Evolutionary conservation across 2,329 filamentous ascomycete genomes (phyloP).

Genomic region (Arthrinium puccinioides): DNA sequence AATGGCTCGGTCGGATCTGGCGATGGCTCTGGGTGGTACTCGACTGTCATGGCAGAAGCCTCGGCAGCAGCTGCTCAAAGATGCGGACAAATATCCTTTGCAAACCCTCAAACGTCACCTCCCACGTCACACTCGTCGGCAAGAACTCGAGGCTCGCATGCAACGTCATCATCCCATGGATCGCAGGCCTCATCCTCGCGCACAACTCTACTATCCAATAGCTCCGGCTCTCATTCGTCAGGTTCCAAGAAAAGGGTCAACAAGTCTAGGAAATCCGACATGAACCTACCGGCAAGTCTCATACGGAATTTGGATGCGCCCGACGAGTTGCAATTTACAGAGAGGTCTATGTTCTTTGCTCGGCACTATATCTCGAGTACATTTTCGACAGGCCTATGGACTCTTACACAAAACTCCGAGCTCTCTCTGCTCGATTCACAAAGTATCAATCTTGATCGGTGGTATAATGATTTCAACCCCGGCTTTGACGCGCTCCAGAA

Average conservation of each 20-base stretch:
- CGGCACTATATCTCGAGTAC: conserved; percentile 7
- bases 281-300: background rate
- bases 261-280: background rate
- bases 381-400: conserved; percentile 4
- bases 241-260: background rate
- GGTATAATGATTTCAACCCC: conserved; percentile 8
- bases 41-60: no score
- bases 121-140: no score
- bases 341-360: conserved; percentile 7
- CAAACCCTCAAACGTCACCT: no score
- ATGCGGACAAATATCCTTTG: no score
- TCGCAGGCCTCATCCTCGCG: conserved; percentile 1
- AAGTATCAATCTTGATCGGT: conserved; percentile 5
- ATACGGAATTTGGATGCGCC: background rate
- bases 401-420: conserved; percentile 1
- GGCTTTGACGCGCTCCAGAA: background rate
- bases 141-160: background rate
- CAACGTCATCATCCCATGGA: background rate
- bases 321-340: background rate
- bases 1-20: no score
- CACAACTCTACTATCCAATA: background rate
- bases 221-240: background rate
- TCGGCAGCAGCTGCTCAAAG: no score
- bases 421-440: background rate
- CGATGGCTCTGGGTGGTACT: no score